These are phyloP conservation scores for Microstegium vimineum DNA, from an alignment of 176 grass and related monocot genomes.

Conservation along the genomic window DNA sequence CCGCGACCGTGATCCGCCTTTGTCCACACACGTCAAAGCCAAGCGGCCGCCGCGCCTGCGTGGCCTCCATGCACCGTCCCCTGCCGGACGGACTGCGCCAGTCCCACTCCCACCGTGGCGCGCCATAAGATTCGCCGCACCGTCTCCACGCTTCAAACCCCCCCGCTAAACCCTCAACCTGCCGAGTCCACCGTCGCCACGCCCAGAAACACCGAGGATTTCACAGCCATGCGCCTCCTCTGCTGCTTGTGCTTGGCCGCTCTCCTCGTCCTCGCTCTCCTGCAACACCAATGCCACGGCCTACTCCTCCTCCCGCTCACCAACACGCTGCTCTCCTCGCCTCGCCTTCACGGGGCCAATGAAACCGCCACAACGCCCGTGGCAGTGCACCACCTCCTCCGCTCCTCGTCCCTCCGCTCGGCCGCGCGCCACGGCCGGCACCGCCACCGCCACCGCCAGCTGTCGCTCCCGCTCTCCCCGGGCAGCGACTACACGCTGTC, in stretches of 20 bases:
- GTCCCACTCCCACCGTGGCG: neutral
- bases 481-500: slow-evolving; percentile 93
- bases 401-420: slow-evolving; percentile 51
- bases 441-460: slow-evolving; percentile 1
- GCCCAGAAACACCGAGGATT: neutral
- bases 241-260: neutral
- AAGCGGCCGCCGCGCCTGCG: neutral
- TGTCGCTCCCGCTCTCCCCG: slow-evolving; percentile 62
- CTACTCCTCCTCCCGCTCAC: slow-evolving; percentile 52
- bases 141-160: neutral
- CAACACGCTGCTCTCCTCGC: slow-evolving; percentile 35
- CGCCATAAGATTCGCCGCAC: neutral
- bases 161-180: slow-evolving; percentile 17
- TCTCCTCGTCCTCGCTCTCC: neutral
- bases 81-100: neutral
- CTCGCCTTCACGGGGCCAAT: neutral
- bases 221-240: slow-evolving; percentile 25
- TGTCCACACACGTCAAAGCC: neutral
- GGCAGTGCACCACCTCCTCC: slow-evolving; percentile 71
- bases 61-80: neutral
- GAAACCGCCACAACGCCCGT: slow-evolving; percentile 15
- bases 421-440: slow-evolving; percentile 39
- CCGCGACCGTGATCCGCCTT: neutral
- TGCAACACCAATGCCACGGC: slow-evolving; percentile 19
- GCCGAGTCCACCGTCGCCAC: neutral